Base-by-base conservation (phyloP, 139 green algal species). In the Volvox reticuliferus region DNA sequence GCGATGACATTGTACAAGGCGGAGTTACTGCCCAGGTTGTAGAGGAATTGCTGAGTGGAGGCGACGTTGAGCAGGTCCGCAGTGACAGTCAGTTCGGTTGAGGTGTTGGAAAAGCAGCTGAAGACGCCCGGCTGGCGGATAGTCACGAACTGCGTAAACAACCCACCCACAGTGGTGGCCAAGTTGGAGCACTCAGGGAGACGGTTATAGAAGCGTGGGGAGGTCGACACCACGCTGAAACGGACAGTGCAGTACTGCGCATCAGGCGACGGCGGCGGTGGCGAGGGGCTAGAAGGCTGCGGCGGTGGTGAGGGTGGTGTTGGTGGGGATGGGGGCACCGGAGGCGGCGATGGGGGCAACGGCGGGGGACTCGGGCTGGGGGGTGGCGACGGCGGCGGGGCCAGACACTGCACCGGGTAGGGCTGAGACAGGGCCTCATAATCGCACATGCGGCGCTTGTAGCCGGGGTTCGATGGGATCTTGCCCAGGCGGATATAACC, bases 401-500 rank as follows among this genome's bases (percentile, higher is more conserved):
- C 18, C 0, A 44, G 55, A 69, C 86, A 90, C 18, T 44, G 0
- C 44, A 77, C 67, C 9, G 69, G 81, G 81, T 62, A 37, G 12
- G 6, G 1, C 19, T 75, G 71, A 9, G 12, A 2, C 2, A 90
- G 86, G 0, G 19, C 6, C 1, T 22, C 0, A 37, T 76, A 73
- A 20, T 73, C 73, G 73, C 86, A 90, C 20, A 63, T 30, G 21
- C 86, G 86, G 86, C 86, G 73, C 30, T n/a, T 2, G 73, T 90
- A 84, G 24, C 17, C 62, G 44, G 30, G 28, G 36, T 50, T 50
- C 1, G 19, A 16, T 0, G 69, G 18, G 3, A 73, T 55, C 6
- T 22, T 20, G 71, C 85, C 85, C 30, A 90, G 86, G 73, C 86
- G 86, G 12, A 90, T 69, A 26, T 84, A 90, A n/a, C 71, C 71